phyloP scores from a whole-genome alignment of 2,329 filamentous ascomycete species.

The Bipolaris victoriae region DNA sequence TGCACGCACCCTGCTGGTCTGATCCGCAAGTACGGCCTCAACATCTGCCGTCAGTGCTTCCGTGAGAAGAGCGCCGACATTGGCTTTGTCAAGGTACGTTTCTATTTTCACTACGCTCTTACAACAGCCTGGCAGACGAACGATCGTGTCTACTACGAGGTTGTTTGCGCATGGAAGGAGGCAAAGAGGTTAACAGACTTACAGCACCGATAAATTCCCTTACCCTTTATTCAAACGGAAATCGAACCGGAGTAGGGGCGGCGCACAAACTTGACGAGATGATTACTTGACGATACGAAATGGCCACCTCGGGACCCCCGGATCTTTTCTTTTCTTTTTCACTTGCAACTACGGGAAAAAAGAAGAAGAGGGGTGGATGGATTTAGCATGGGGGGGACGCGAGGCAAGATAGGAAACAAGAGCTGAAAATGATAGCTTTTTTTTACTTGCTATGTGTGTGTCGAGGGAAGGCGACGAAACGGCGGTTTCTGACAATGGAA shows the following conservation, averaged over 20 bases:
- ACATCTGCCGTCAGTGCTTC: constrained; percentile 77
- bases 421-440: not conserved
- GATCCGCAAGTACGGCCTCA: constrained; percentile 99
- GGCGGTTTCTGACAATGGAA: not conserved
- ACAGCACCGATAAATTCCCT: constrained; percentile 45
- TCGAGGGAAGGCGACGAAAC: not conserved
- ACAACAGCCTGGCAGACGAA: too few species aligned
- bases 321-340: not conserved
- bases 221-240: constrained; percentile 16
- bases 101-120: not conserved
- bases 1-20: constrained; percentile 98
- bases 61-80: constrained; percentile 71
- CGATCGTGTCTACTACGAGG: not conserved
- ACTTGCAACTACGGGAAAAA: constrained; percentile 1
- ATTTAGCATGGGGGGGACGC: constrained; percentile 3
- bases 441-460: not conserved
- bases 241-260: constrained; percentile 34
- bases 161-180: not conserved
- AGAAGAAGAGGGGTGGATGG: not conserved
- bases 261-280: constrained; percentile 36
- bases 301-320: constrained; percentile 18
- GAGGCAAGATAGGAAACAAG: not conserved
- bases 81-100: constrained; percentile 69
- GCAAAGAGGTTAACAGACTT: constrained; percentile 15
- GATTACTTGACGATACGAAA: constrained; percentile 38